These are phyloP conservation scores for Russula sp. DNA, from an alignment of 768 basidiomycete species.

Conservation along the genomic window DNA sequence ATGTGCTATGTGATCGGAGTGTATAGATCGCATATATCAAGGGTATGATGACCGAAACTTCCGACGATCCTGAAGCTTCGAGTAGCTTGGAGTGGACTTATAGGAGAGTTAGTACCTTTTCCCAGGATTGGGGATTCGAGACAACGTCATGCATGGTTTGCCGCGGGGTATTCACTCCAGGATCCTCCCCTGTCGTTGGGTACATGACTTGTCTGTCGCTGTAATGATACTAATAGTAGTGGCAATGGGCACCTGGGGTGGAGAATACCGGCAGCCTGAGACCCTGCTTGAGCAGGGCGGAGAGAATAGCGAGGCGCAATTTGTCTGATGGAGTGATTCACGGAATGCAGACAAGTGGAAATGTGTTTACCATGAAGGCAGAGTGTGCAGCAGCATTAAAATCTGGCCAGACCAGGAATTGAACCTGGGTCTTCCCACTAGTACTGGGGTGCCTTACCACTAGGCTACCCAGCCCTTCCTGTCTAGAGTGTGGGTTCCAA, in stretches of 20 bases:
- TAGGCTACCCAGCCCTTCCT: too few relatives aligned
- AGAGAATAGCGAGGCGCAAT: not conserved
- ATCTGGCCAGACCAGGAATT: too few relatives aligned
- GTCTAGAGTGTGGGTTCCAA: too few relatives aligned
- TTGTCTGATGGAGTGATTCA: constrained; percentile 2
- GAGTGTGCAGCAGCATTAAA: too few relatives aligned
- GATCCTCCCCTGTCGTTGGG: too few relatives aligned
- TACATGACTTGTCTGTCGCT: too few relatives aligned
- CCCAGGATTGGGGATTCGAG: not conserved
- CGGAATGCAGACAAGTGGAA: not conserved
- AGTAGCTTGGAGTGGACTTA: not conserved
- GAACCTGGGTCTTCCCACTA: too few relatives aligned
- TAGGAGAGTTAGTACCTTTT: not conserved
- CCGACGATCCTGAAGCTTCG: not conserved
- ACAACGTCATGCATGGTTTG: not conserved
- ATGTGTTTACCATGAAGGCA: not conserved
- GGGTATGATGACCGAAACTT: constrained; percentile 46
- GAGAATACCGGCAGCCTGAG: not conserved
- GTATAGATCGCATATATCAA: constrained; percentile 78
- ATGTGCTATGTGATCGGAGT: constrained; percentile 34
- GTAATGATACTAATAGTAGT: not conserved
- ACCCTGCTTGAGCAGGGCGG: too few relatives aligned
- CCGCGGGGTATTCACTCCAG: not conserved
- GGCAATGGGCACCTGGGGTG: not conserved
- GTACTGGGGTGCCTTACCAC: too few relatives aligned